Evolutionary conservation across 352 stramenopile genomes (phyloP), one percentile per base, ranked within the genome.

Genomic region (Globisporangium acanthophoron): DNA sequence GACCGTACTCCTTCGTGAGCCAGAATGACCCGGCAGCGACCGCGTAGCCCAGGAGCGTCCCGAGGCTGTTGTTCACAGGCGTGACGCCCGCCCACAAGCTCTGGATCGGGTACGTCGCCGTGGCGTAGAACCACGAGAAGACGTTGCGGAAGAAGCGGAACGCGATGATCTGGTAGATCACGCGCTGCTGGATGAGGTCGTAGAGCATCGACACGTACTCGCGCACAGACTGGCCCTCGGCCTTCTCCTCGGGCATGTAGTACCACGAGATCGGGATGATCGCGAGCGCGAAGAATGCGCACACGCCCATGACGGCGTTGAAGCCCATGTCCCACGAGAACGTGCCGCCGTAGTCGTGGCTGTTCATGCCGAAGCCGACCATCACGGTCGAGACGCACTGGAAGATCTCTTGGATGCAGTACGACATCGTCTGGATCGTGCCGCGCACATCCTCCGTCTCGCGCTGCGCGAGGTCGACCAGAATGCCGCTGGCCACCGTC

Each of bases 71-170:
- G 66, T 77, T 79, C 16, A 85, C 53, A n/a, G 75, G 65, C 27
- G 62, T 58, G 52, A 82, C 71, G 5, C 62, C 71, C 2, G 73
- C 58, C 75, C 75, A 85, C 0, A 79, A 29, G 35, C 68, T 80
- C 50, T 79, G 72, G 21, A 85, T 67, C 21, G 72, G 73, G 7
- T 67, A 71, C 9, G 67, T 40, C 15, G 71, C 75, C 12, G 75
- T 80, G 40, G 73, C 67, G 27, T 62, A 71, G 43, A 85, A 67
- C 50, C 70, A 73, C 5, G 67, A 65, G 48, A 85, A 82, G 58
- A 85, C 64, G 52, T 76, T 82, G 56, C 71, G 71, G 44, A 85
- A 81, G 67, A 85, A 85, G 15, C 77, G 70, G 58, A 80, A 85
- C 29, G 70, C 72, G 49, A 80, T 67, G 27, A 82, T 67, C 52